These are phyloP conservation scores for Kwoniella heveanensis DNA, from an alignment of 768 basidiomycete species.

Conservation along the genomic window DNA sequence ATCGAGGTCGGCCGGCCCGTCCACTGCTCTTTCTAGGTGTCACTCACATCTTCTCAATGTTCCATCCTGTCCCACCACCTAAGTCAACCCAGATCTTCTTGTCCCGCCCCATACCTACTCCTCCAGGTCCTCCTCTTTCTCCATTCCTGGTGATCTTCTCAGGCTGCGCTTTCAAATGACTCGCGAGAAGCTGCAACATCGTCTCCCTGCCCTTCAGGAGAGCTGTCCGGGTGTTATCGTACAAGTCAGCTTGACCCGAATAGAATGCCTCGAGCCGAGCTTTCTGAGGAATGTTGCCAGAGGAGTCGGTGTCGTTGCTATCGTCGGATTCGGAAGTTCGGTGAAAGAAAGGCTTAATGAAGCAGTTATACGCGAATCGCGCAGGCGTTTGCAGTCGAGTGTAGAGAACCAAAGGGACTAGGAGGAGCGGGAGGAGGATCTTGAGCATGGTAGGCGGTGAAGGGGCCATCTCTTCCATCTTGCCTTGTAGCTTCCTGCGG, in stretches of 20 bases:
- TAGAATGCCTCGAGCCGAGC: constrained; percentile 62
- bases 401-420: constrained; percentile 24
- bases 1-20: too few relatives aligned
- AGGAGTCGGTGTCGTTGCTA: neutral
- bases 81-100: constrained; percentile 74
- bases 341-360: constrained; percentile 54
- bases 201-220: constrained; percentile 71
- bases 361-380: constrained; percentile 57
- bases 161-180: constrained; percentile 63
- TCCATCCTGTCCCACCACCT: constrained; percentile 75
- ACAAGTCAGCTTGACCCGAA: constrained; percentile 69
- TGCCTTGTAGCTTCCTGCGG: neutral
- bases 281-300: constrained; percentile 39
- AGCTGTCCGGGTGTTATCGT: constrained; percentile 67
- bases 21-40: too few relatives aligned
- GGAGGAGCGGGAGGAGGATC: constrained; percentile 21
- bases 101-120: constrained; percentile 38
- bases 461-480: constrained; percentile 12
- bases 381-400: constrained; percentile 30
- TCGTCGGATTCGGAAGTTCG: neutral
- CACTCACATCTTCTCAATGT: constrained; percentile 66
- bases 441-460: neutral
- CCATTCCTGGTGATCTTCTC: neutral
- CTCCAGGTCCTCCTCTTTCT: constrained; percentile 13
- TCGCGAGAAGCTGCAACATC: constrained; percentile 69